A percentile compares a stretch with the other conserved stretches of the same genome.
Conservation (phyloP, 2,329 filamentous ascomycete species). For the Hypoxylon sp. region DNA sequence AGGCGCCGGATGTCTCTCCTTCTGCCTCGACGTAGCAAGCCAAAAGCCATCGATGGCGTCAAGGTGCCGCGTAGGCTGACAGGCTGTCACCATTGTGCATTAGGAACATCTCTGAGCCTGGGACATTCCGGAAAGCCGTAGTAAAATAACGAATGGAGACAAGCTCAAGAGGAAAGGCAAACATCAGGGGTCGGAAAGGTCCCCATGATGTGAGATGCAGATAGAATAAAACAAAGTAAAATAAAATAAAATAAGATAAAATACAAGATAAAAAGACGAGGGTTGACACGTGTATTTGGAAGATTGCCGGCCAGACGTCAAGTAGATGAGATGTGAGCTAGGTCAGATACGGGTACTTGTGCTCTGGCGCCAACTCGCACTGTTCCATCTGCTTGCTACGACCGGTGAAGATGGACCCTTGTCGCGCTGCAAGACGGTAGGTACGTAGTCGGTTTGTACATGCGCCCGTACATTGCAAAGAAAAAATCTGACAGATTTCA, state of each 20-base stretch:
- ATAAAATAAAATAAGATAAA: too few relatives aligned
- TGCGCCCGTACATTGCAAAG: too few relatives aligned
- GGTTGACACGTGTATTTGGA: slow-evolving; percentile 14
- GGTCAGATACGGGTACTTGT: slow-evolving; percentile 6
- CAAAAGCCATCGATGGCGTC: neutral
- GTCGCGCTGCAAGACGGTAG: slow-evolving; percentile 27
- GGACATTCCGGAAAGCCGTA: neutral
- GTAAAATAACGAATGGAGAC: neutral
- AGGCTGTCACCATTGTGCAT: too few relatives aligned
- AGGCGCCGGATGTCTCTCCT: neutral
- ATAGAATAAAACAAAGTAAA: too few relatives aligned
- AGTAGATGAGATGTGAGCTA: neutral
- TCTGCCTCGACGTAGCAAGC: neutral
- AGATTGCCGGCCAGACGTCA: neutral
- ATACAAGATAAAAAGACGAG: neutral
- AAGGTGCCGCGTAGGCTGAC: neutral
- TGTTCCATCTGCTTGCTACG: slow-evolving; percentile 31
- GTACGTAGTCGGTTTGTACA: slow-evolving; percentile 18
- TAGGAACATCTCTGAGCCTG: neutral
- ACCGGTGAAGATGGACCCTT: slow-evolving; percentile 37
- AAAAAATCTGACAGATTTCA: slow-evolving; percentile 28
- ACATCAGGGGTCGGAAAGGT: neutral
- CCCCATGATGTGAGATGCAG: neutral
- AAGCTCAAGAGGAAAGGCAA: slow-evolving; percentile 3
- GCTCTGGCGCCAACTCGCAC: slow-evolving; percentile 20